A percentile compares a stretch with the other conserved stretches of the same genome.
phyloP scores from a whole-genome alignment of 345 rosid genomes.

The Balakata baccata region DNA sequence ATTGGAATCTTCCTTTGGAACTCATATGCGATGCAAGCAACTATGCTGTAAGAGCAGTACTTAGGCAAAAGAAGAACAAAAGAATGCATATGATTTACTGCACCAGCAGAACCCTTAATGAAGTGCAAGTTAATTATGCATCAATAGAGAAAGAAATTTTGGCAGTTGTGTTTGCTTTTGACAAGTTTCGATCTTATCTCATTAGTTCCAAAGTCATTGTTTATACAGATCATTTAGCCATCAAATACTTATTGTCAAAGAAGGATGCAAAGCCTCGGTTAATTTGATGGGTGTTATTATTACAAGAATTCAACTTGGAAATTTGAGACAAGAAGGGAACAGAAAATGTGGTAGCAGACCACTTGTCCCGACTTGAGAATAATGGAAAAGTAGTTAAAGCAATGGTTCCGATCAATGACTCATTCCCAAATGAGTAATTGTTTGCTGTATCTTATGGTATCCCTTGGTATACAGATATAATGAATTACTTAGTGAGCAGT shows the following conservation, averaged over 20 bases:
- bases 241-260: not conserved
- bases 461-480: conserved; percentile 8
- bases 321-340: conserved; percentile 5
- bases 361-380: not conserved
- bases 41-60: not conserved
- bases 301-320: not conserved
- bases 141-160: not conserved
- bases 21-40: not conserved
- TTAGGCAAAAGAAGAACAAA: not conserved
- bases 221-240: not conserved
- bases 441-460: not conserved
- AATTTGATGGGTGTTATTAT: not conserved
- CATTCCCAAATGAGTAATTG: conserved; percentile 3
- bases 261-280: not conserved
- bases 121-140: not conserved
- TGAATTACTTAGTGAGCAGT: not conserved
- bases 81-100: too few relatives aligned
- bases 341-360: not conserved
- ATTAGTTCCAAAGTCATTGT: not conserved
- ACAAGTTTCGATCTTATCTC: not conserved
- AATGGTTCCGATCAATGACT: not conserved
- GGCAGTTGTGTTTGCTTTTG: not conserved
- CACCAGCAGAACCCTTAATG: not conserved
- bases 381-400: too few relatives aligned
- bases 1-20: not conserved